Evolutionary conservation across 75 land plant genomes (phyloP).

Genomic region (Gnetum montanum): DNA sequence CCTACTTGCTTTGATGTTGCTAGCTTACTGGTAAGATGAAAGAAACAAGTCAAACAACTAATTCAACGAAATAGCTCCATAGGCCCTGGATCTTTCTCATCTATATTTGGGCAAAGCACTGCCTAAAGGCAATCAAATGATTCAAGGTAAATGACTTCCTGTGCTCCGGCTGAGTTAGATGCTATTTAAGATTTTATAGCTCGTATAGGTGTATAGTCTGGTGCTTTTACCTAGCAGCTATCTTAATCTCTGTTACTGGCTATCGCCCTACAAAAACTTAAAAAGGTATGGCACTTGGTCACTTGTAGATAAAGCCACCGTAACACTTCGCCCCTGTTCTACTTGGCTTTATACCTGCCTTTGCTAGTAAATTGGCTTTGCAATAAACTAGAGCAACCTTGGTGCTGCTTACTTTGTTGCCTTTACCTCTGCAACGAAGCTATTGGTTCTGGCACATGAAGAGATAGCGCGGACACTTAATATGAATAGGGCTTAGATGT

Average conservation of each 20-base stretch:
- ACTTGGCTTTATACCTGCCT: too few relatives aligned
- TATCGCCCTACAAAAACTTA: background rate
- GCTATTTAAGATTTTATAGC: background rate
- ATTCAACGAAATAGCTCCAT: background rate
- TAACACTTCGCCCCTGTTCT: too few relatives aligned
- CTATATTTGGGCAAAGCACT: background rate
- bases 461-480: too few relatives aligned
- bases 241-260: background rate
- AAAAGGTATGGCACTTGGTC: background rate
- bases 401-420: too few relatives aligned
- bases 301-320: too few relatives aligned
- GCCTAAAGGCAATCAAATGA: background rate
- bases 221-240: background rate
- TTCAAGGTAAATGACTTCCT: constrained; percentile 1
- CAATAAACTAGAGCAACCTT: too few relatives aligned
- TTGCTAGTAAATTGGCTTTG: too few relatives aligned
- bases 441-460: too few relatives aligned
- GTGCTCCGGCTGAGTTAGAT: background rate
- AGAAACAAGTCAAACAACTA: background rate
- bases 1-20: background rate
- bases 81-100: background rate
- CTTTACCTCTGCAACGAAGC: too few relatives aligned
- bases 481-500: too few relatives aligned
- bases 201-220: background rate
- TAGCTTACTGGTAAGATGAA: background rate